A percentile compares a stretch with the other conserved stretches of the same genome.
These are phyloP conservation scores for Trametes sp. DNA, from an alignment of 1,284 basidiomycete species.

Conservation along the genomic window DNA sequence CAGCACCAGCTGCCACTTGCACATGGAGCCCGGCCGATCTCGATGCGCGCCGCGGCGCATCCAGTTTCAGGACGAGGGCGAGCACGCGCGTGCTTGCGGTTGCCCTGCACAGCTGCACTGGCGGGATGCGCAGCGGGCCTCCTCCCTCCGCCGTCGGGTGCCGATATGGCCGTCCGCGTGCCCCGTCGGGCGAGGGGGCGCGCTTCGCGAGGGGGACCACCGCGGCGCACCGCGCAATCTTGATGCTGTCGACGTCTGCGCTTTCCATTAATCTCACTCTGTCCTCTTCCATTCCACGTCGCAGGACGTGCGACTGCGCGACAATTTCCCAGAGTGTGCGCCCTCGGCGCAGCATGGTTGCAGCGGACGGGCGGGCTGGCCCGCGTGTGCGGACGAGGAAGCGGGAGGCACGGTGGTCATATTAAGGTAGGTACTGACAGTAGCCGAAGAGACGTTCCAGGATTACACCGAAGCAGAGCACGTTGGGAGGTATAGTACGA, in stretches of 20 bases:
- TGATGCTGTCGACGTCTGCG: slow-evolving; percentile 14
- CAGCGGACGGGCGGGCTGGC: neutral
- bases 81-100: neutral
- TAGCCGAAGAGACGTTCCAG: slow-evolving; percentile 25
- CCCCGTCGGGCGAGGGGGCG: neutral
- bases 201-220: slow-evolving; percentile 9
- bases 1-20: neutral
- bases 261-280: slow-evolving; percentile 13
- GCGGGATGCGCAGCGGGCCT: too few relatives aligned
- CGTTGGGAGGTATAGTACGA: slow-evolving; percentile 14
- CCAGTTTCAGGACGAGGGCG: neutral
- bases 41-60: slow-evolving; percentile 9
- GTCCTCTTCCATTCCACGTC: slow-evolving; percentile 13
- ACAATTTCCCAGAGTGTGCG: neutral
- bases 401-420: slow-evolving; percentile 9
- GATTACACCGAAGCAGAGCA: slow-evolving; percentile 19
- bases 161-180: neutral
- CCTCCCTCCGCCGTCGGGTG: neutral
- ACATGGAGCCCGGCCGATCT: slow-evolving; percentile 9
- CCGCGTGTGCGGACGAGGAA: neutral
- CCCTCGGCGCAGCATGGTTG: neutral
- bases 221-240: slow-evolving; percentile 12
- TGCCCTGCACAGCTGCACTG: too few relatives aligned
- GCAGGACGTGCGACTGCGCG: neutral
- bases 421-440: slow-evolving; percentile 17